These are phyloP conservation scores for Neophaeococcomyces mojaviensis DNA, from an alignment of 2,329 filamentous ascomycete genomes.

Conservation along the genomic window DNA sequence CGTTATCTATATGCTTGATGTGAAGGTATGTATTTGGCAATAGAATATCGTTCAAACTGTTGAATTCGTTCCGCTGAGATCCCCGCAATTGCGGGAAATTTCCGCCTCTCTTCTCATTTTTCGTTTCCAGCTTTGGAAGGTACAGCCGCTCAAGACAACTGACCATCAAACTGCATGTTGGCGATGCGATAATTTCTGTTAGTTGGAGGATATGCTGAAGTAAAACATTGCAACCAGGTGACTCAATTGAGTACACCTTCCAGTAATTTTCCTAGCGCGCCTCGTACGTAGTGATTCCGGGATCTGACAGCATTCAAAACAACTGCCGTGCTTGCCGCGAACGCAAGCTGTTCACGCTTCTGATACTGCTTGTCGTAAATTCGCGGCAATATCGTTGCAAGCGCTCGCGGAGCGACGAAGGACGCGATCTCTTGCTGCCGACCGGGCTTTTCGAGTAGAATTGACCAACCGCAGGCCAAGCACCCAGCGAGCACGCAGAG, in stretches of 20 bases:
- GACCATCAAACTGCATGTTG: too few species aligned
- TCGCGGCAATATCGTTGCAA: constrained; percentile 66
- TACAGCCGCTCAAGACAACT: background rate
- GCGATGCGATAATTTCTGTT: too few species aligned
- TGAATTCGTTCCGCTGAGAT: too few species aligned
- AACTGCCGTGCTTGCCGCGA: constrained; percentile 21
- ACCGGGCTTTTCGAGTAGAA: constrained; percentile 59
- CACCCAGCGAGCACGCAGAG: constrained; percentile 67
- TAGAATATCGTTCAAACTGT: too few species aligned
- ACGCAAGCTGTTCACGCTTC: constrained; percentile 22
- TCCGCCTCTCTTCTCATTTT: background rate
- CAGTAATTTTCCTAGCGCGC: constrained; percentile 20
- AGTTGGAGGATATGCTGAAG: too few species aligned
- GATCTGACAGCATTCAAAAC: constrained; percentile 14
- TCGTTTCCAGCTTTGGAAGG: background rate
- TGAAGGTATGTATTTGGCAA: too few species aligned
- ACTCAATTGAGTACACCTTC: constrained; percentile 15
- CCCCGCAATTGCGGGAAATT: too few species aligned
- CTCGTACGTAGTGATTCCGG: constrained; percentile 14
- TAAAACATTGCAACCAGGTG: too few species aligned
- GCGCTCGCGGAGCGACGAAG: constrained; percentile 71
- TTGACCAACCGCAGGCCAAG: constrained; percentile 71
- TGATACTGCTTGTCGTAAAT: constrained; percentile 49
- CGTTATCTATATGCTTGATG: too few species aligned
- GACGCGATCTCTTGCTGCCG: constrained; percentile 68